Evolutionary conservation across 1,139 yeast species (phyloP), one percentile per base, ranked within the genome.

Genomic region (Pichia norvegensis): DNA sequence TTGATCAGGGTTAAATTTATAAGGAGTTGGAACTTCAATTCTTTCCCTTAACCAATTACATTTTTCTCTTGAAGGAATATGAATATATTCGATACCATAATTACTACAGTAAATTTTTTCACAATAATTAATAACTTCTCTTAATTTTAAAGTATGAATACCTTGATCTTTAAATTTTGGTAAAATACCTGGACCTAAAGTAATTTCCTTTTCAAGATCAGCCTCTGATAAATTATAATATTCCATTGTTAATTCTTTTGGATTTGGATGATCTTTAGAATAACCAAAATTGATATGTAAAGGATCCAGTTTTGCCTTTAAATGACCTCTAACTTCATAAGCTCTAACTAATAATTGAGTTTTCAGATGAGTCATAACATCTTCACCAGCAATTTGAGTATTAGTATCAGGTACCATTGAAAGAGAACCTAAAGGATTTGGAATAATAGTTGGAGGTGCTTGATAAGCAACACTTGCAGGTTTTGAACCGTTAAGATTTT

Each of bases 21-120:
- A 90, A 40, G 97, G 97, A 46, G 71, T 68, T 53, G 97, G 96
- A 57, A 90, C 86, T 70, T 92, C 98, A 55, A 94, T 77, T 67
- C 97, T 79, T 69, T 88, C 95, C 73, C 98, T 84, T 64, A 92
- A 79, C 99, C 98, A 92, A 68, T 92, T 97, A 73, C 97, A 94
- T 69, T 85, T 85, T 60, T 79, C 87, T 67, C 95, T 84, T 48
- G 95, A 85, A 52, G 98, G 97, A 57, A 92, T 94, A 69, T 92
- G 99, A 60, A 92, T 85, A 69, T 88, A 92, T 71, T 92, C 97
- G 51, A 86, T 78, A 70, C 97, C 98, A 65, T 88, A 88, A 42
- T 85, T 70, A 40, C 84, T 77, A 70, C 97, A 88, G 74, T 94
- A 92, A 59, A 86, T 76, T 55, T 74, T 72, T 69, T 94, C 96